phyloP scores from a whole-genome alignment of 2,329 filamentous ascomycete species.

The Kalaharituber pfeilii region DNA sequence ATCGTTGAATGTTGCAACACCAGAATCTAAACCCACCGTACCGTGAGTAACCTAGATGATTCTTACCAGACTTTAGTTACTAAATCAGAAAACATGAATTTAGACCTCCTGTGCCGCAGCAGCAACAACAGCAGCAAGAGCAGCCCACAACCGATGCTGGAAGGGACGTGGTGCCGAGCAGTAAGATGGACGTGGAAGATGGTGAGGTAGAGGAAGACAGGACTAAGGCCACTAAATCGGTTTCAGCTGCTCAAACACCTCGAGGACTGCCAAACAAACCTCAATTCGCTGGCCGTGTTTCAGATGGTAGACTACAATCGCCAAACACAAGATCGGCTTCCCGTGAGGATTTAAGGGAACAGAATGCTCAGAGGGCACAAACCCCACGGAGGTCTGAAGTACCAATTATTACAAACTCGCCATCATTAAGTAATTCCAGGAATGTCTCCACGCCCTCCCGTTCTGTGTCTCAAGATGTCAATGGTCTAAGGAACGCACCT shows the following conservation, averaged over 20 bases:
- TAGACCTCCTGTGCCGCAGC: too few relatives aligned
- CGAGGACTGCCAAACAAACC: not conserved
- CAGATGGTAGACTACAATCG: not conserved
- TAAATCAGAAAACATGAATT: not conserved
- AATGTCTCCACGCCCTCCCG: constrained; percentile 7
- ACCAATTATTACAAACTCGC: constrained; percentile 4
- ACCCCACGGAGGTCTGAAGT: constrained; percentile 7
- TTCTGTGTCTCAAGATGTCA: constrained; percentile 1
- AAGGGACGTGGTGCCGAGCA: constrained; percentile 3
- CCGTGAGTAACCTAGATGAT: not conserved
- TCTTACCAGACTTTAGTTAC: not conserved
- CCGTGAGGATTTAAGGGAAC: not conserved
- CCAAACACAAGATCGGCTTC: not conserved
- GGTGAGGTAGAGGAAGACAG: constrained; percentile 1
- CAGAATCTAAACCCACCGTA: not conserved
- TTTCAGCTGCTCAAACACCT: constrained; percentile 1
- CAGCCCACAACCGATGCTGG: not conserved
- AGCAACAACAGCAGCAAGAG: constrained; percentile 2
- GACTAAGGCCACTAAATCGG: constrained; percentile 4
- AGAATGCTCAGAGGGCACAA: constrained; percentile 3
- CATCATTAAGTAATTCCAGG: constrained; percentile 7
- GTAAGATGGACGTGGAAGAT: constrained; percentile 1
- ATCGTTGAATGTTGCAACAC: not conserved
- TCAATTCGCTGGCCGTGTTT: not conserved
- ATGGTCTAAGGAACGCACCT: constrained; percentile 2